Percentiles rank a stretch among this genome's conserved stretches.
These are phyloP conservation scores for Suillus subalutaceus DNA, from an alignment of 768 basidiomycete species.

Conservation along the genomic window DNA sequence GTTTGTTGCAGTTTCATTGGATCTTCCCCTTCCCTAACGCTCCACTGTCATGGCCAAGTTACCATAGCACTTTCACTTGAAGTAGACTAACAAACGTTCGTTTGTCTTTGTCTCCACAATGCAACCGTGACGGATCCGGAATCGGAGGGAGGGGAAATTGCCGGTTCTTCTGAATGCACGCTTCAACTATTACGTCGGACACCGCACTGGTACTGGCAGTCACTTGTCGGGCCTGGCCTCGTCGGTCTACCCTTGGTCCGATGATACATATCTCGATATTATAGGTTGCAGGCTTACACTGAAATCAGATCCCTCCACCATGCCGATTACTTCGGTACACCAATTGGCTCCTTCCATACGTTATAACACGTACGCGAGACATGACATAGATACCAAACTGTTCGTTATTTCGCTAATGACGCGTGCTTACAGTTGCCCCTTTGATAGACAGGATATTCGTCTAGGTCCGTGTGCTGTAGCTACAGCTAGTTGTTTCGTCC, in stretches of 20 bases:
- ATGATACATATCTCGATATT: background rate
- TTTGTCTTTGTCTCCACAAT: background rate
- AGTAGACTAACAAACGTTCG: too few relatives aligned
- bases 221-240: background rate
- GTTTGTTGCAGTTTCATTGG: background rate
- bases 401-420: background rate
- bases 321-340: background rate
- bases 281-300: too few relatives aligned
- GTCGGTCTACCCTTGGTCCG: background rate
- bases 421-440: background rate
- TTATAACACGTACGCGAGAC: background rate
- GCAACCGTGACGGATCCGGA: background rate
- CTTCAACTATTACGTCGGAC: background rate
- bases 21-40: background rate
- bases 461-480: background rate
- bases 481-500: background rate
- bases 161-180: background rate
- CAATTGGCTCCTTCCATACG: background rate
- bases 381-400: too few relatives aligned
- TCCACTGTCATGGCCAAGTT: background rate
- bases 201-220: background rate
- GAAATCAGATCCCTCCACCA: background rate
- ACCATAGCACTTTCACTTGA: background rate
- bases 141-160: too few relatives aligned
- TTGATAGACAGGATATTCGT: background rate